Percentiles rank a stretch among this genome's conserved stretches.
Evolutionary conservation across 768 basidiomycete species (phyloP).

Genomic region (Amyloporia xantha): DNA sequence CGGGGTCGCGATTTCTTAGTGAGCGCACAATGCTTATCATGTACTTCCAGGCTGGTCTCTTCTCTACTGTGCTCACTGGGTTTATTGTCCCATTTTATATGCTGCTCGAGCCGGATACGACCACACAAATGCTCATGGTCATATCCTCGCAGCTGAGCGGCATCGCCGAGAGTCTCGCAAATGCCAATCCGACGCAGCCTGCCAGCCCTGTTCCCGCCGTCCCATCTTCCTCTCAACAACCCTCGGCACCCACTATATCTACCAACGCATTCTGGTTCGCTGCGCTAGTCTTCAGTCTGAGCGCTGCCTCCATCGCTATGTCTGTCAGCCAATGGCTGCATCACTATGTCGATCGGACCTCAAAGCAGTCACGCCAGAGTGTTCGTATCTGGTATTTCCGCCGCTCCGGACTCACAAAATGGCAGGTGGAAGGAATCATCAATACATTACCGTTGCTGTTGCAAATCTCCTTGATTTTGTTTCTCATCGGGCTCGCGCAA

Average conservation of each 20-base stretch:
- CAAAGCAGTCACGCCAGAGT: conserved; percentile 16
- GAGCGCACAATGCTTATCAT: too few species aligned
- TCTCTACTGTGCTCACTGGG: conserved; percentile 19
- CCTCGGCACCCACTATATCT: conserved; percentile 3
- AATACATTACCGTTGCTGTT: conserved; percentile 14
- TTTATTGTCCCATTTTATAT: conserved; percentile 16
- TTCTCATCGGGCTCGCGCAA: conserved; percentile 17
- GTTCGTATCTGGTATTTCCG: conserved; percentile 20
- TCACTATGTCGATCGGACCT: conserved; percentile 13
- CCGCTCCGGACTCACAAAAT: conserved; percentile 13
- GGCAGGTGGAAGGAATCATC: conserved; percentile 12
- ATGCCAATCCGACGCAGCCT: not conserved
- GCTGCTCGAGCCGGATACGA: conserved; percentile 10
- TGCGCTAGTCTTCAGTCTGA: conserved; percentile 18
- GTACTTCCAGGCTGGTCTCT: conserved; percentile 16
- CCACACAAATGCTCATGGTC: not conserved
- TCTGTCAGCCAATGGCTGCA: conserved; percentile 23
- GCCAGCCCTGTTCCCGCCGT: not conserved
- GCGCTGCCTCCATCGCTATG: conserved; percentile 17
- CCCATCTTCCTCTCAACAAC: conserved; percentile 7
- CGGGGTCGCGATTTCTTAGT: too few species aligned
- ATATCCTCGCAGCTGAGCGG: not conserved
- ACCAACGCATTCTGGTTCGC: conserved; percentile 20
- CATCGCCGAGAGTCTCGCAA: not conserved
- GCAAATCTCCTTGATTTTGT: conserved; percentile 13